Evolutionary conservation across 345 rosid species (phyloP).

Genomic region (Mallotus nudiflorus): DNA sequence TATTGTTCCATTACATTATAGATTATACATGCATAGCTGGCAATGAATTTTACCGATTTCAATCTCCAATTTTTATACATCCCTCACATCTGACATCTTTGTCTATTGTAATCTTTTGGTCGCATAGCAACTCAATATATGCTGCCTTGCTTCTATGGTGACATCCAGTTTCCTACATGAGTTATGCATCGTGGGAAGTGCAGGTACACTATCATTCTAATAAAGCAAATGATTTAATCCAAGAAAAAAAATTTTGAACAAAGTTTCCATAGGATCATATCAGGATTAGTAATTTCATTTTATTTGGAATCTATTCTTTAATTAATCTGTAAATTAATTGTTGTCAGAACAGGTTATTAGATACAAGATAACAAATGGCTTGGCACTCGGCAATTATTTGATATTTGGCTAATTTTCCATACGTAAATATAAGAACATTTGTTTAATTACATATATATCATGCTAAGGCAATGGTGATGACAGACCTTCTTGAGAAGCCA

Average conservation of each 20-base stretch:
- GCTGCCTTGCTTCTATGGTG: too few species aligned
- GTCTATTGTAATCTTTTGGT: background rate
- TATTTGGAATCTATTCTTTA: background rate
- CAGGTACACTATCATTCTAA: too few species aligned
- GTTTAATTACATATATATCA: background rate
- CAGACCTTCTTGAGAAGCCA: conserved; percentile 25
- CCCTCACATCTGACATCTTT: background rate
- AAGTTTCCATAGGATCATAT: too few species aligned
- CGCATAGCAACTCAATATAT: background rate
- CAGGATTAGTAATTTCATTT: background rate
- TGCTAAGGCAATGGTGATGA: conserved; percentile 18
- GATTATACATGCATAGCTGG: conserved; percentile 24
- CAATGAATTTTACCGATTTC: conserved; percentile 6
- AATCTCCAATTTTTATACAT: conserved; percentile 10
- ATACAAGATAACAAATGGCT: too few species aligned
- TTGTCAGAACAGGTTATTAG: too few species aligned
- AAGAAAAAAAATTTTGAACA: too few species aligned
- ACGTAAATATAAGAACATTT: background rate
- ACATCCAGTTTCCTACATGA: too few species aligned
- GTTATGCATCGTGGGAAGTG: too few species aligned
- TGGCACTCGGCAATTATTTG: background rate
- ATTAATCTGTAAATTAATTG: too few species aligned
- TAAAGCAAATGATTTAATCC: too few species aligned
- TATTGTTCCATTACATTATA: conserved; percentile 18
- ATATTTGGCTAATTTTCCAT: background rate